Evolutionary conservation across 352 stramenopile genomes (phyloP), one percentile per base, ranked within the genome.

Genomic region (Phytophthora megakarya): DNA sequence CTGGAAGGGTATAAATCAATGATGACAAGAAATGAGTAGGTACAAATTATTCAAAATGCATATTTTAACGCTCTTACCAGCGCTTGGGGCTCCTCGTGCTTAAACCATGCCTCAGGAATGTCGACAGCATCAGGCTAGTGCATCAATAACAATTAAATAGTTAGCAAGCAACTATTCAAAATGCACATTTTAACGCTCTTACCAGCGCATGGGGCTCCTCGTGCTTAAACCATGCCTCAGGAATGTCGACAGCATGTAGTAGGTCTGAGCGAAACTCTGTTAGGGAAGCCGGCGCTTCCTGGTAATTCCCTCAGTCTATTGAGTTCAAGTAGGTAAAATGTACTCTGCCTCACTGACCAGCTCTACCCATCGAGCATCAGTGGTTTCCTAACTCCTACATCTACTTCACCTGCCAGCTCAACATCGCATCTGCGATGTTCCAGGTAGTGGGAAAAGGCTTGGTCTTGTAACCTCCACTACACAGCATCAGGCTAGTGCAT

Each of bases 211-310:
- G 88, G 16, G 92, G 92, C 10, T 95, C 74, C 68, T 91, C 80
- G 57, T 97, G 90, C 75, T 97, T 97, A 76, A 97, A 98, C 92
- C 92, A 98, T 8, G 92, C 92, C 61, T 98, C 93, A 3, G 93
- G 93, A 54, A 95, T 96, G 60, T 98, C 93, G 2, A 96, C 76
- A 38, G 91, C n/a, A n/a, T n/a, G n/a, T n/a, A n/a, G n/a, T n/a
- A n/a, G n/a, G n/a, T n/a, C n/a, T n/a, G n/a, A n/a, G n/a, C n/a
- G n/a, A n/a, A n/a, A n/a, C n/a, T n/a, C n/a, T n/a, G n/a, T n/a
- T n/a, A n/a, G n/a, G n/a, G n/a, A n/a, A n/a, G n/a, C n/a, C n/a
- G n/a, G n/a, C n/a, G n/a, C n/a, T n/a, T n/a, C n/a, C n/a, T n/a
- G n/a, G n/a, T n/a, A n/a, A n/a, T n/a, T n/a, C n/a, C n/a, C n/a